Percentiles rank a stretch among this genome's conserved stretches.
phyloP scores from a whole-genome alignment of 495 filamentous ascomycete genomes.

The Thermothielavioides terrestris region DNA sequence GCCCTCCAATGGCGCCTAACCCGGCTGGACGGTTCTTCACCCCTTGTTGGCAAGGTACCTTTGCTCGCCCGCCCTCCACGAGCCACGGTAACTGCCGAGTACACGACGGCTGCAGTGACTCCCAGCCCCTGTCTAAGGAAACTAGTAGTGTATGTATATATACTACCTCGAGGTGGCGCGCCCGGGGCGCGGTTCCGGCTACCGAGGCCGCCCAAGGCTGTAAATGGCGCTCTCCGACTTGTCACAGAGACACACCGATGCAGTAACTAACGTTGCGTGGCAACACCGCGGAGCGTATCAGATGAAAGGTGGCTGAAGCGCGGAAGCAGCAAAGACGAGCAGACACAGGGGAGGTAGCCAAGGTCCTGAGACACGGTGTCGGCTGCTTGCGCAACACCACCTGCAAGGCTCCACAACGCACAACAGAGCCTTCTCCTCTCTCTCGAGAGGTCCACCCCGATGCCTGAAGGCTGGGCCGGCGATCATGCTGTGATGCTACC shows the following conservation, averaged over 20 bases:
- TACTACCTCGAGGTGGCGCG: not conserved
- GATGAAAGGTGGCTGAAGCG: not conserved
- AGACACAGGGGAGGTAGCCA: not conserved
- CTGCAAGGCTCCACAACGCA: not conserved
- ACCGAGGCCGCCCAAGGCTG: not conserved
- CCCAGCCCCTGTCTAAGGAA: no score
- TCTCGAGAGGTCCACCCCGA: no score
- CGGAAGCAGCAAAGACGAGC: not conserved
- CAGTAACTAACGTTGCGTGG: not conserved
- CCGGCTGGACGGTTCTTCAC: not conserved
- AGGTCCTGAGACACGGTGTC: not conserved
- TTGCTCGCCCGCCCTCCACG: no score
- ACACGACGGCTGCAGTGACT: no score
- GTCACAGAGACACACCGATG: not conserved
- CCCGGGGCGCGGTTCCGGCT: not conserved
- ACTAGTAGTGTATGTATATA: no score
- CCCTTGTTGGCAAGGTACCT: no score
- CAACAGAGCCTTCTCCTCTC: not conserved
- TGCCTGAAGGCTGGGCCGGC: not conserved
- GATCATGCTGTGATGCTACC: slow-evolving; percentile 11
- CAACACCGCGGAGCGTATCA: not conserved
- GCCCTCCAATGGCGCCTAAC: not conserved
- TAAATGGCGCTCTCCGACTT: no score
- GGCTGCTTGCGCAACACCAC: not conserved
- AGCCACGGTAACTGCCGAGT: no score